A percentile compares a stretch with the other conserved stretches of the same genome.
Conservation (phyloP, 2,329 filamentous ascomycete genomes). For the Cercospora citrullina region DNA sequence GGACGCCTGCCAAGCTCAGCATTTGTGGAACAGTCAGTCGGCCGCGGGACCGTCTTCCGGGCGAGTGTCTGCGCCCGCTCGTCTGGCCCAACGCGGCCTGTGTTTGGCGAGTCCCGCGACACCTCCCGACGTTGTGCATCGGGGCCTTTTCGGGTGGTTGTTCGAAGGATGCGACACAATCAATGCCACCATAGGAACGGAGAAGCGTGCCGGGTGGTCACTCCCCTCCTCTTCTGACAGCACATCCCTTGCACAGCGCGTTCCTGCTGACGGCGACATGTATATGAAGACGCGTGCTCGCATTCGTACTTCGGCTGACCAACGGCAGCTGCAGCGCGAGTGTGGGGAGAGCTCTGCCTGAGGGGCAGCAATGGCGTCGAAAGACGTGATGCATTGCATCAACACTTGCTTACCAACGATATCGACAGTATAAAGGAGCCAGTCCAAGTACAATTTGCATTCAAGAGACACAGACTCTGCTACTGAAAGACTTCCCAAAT, state of each 20-base stretch:
- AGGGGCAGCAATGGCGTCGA: constrained; percentile 15
- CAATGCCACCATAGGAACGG: background rate
- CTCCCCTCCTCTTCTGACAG: too few species aligned
- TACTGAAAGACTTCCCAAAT: background rate
- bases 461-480: background rate
- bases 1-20: background rate
- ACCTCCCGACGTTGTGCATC: background rate
- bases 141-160: background rate
- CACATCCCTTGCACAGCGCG: too few species aligned
- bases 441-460: background rate
- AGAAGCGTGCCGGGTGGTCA: background rate
- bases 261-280: background rate
- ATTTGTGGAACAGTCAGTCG: background rate
- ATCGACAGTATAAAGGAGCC: background rate
- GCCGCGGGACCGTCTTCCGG: background rate
- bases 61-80: background rate
- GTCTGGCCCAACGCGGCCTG: background rate
- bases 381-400: constrained; percentile 17
- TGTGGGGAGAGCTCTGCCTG: constrained; percentile 5
- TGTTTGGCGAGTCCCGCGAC: background rate
- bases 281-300: background rate
- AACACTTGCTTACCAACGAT: constrained; percentile 12
- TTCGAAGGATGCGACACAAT: background rate
- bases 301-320: background rate
- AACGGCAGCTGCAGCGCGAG: background rate